phyloP scores from a whole-genome alignment of 495 filamentous ascomycete genomes.

The Clohesyomyces aquaticus region DNA sequence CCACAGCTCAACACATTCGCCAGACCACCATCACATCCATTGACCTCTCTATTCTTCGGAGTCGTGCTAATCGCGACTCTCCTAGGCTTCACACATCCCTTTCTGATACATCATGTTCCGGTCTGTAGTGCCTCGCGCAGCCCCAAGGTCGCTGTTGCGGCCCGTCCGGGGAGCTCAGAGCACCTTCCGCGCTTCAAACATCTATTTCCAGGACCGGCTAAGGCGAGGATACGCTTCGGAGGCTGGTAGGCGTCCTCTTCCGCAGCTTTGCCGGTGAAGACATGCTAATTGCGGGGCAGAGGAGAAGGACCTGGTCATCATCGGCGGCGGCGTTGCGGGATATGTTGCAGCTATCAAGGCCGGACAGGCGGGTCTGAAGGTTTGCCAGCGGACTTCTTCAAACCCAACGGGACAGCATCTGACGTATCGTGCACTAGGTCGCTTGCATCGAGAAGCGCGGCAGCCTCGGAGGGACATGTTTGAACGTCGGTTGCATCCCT shows the following conservation, averaged over 20 bases:
- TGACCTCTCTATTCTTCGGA: conserved; percentile 36
- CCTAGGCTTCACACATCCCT: conserved; percentile 37
- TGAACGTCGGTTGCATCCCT: conserved; percentile 99
- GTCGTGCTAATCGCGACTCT: conserved; percentile 39
- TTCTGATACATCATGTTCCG: conserved; percentile 65
- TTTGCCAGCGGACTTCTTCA: conserved; percentile 46
- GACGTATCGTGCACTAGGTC: conserved; percentile 61
- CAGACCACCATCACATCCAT: conserved; percentile 36
- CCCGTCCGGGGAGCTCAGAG: conserved; percentile 46
- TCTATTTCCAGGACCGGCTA: conserved; percentile 63
- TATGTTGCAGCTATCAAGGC: conserved; percentile 99
- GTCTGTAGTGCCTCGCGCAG: conserved; percentile 68
- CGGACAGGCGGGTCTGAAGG: conserved; percentile 96
- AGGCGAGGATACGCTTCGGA: conserved; percentile 72
- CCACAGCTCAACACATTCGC: conserved; percentile 20
- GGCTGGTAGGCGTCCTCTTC: conserved; percentile 57
- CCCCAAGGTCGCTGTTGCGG: conserved; percentile 67
- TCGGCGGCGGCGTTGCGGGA: conserved; percentile 96
- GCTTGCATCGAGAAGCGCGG: conserved; percentile 99
- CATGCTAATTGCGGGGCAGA: conserved; percentile 57
- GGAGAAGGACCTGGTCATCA: conserved; percentile 89
- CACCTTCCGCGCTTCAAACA: conserved; percentile 60
- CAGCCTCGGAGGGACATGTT: conserved; percentile 90
- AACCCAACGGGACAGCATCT: conserved; percentile 10
- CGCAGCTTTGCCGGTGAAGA: conserved; percentile 7